Conservation (phyloP, 495 filamentous ascomycete species). For the Talaromyces wortmannii region DNA sequence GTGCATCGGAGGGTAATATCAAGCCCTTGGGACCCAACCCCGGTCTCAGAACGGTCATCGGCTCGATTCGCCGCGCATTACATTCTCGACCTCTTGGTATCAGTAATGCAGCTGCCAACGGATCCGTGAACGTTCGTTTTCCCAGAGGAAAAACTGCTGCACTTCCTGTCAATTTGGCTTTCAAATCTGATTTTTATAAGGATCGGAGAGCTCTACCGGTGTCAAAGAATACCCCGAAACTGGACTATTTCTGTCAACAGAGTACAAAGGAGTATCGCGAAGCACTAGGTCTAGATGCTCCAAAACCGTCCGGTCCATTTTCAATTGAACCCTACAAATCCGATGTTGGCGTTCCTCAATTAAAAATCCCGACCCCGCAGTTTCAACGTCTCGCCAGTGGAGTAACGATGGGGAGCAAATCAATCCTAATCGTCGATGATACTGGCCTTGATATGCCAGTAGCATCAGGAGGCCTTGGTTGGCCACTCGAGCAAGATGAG, state of each 20-base stretch:
- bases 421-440: conserved; percentile 79
- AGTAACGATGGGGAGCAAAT: conserved; percentile 72
- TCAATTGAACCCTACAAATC: background rate
- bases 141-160: conserved; percentile 34
- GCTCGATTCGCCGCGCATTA: conserved; percentile 81
- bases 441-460: conserved; percentile 29
- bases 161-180: conserved; percentile 39
- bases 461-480: conserved; percentile 28
- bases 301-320: background rate
- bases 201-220: conserved; percentile 30
- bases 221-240: conserved; percentile 35
- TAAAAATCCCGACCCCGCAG: background rate
- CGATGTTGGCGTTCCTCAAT: background rate
- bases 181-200: conserved; percentile 37
- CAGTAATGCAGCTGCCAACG: conserved; percentile 33
- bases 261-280: conserved; percentile 59
- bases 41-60: conserved; percentile 78
- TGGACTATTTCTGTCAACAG: conserved; percentile 76
- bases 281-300: conserved; percentile 7
- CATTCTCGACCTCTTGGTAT: conserved; percentile 55
- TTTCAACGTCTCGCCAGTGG: conserved; percentile 41
- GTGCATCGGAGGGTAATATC: conserved; percentile 20
- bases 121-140: conserved; percentile 24
- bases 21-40: conserved; percentile 40
- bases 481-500: conserved; percentile 11